These are phyloP conservation scores for Candida dajiaensis DNA, from an alignment of 805 yeast genomes.

Conservation along the genomic window DNA sequence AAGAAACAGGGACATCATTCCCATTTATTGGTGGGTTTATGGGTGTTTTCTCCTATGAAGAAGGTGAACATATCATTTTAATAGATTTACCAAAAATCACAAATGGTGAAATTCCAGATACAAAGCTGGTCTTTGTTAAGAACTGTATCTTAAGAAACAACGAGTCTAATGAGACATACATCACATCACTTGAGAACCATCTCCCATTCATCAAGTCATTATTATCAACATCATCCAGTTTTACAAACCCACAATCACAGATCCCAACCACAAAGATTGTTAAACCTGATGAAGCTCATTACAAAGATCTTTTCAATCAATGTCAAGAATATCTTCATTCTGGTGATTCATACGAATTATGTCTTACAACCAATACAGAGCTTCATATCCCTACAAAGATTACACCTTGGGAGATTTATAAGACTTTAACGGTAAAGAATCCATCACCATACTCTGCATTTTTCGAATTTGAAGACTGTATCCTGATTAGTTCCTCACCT, in stretches of 20 bases:
- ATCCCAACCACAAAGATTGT: constrained; percentile 26
- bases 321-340: constrained; percentile 65
- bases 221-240: not conserved
- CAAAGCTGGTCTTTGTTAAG: constrained; percentile 67
- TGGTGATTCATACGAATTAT: constrained; percentile 93
- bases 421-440: constrained; percentile 60
- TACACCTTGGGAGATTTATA: constrained; percentile 75
- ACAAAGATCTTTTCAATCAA: constrained; percentile 45
- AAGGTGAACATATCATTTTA: constrained; percentile 46
- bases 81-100: constrained; percentile 33
- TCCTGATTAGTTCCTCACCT: constrained; percentile 83
- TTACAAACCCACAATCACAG: not conserved
- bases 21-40: constrained; percentile 91
- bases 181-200: constrained; percentile 39
- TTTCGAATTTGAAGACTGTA: constrained; percentile 56
- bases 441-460: constrained; percentile 93
- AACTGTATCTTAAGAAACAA: constrained; percentile 55
- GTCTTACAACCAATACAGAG: constrained; percentile 74
- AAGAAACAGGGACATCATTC: constrained; percentile 24
- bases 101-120: constrained; percentile 51
- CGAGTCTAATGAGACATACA: constrained; percentile 35
- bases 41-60: constrained; percentile 86
- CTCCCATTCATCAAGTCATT: constrained; percentile 20
- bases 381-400: constrained; percentile 44
- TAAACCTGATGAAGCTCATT: constrained; percentile 48